These are phyloP conservation scores for Tillandsia leiboldiana DNA, from an alignment of 176 grass and related monocot species.

Conservation along the genomic window DNA sequence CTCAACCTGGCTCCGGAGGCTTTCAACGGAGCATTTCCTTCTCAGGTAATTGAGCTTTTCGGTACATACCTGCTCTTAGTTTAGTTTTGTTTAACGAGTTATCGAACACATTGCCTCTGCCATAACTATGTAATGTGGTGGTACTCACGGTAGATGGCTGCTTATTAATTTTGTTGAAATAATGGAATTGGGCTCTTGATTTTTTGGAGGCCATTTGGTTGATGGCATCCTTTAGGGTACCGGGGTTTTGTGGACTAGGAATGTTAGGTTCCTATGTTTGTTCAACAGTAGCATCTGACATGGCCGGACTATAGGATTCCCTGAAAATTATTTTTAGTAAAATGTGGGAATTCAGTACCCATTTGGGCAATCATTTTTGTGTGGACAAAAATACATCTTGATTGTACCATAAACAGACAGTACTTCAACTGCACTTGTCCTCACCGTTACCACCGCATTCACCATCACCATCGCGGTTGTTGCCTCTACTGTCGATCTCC, in stretches of 20 bases:
- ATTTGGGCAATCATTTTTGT: too few species aligned
- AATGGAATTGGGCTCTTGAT: not conserved
- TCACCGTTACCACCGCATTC: too few species aligned
- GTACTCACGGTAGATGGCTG: not conserved
- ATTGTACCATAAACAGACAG: too few species aligned
- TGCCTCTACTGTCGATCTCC: too few species aligned
- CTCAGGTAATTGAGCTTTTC: constrained; percentile 41
- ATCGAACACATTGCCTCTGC: not conserved
- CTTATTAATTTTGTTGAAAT: not conserved
- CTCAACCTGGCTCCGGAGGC: constrained; percentile 35
- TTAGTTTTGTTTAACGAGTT: not conserved
- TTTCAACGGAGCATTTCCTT: constrained; percentile 48
- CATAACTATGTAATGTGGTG: not conserved
- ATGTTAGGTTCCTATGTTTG: not conserved
- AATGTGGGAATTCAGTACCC: too few species aligned
- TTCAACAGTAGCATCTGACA: too few species aligned
- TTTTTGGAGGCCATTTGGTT: not conserved
- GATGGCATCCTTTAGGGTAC: not conserved
- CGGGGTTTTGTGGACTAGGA: not conserved
- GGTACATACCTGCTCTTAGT: not conserved
- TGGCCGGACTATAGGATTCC: too few species aligned
- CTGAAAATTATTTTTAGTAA: too few species aligned
- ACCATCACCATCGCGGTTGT: too few species aligned
- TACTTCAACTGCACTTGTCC: too few species aligned
- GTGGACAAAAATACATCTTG: too few species aligned